phyloP scores from a whole-genome alignment of 75 land plant species.

The Cunninghamia lanceolata region DNA sequence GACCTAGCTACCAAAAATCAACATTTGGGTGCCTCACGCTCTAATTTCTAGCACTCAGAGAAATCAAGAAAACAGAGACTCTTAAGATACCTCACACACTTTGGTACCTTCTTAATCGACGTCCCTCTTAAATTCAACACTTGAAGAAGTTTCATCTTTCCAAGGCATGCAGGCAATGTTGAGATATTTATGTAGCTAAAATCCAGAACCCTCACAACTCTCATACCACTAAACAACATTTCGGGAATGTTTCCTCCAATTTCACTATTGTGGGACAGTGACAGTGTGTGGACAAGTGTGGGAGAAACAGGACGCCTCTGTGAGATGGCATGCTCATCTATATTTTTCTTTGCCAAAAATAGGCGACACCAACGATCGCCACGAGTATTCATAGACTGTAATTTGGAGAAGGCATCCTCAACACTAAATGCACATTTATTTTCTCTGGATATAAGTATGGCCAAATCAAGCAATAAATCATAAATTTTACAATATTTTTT shows the following conservation, averaged over 20 bases:
- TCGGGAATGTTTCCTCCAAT: not conserved
- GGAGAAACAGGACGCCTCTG: not conserved
- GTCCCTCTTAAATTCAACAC: not conserved
- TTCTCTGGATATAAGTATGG: not conserved
- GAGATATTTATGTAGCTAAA: not conserved
- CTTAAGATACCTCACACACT: not conserved
- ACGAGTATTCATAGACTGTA: not conserved
- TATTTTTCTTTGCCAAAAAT: no score
- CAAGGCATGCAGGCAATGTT: not conserved
- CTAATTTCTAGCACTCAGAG: not conserved
- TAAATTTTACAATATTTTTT: not conserved
- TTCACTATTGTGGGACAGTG: not conserved
- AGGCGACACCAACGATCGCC: not conserved
- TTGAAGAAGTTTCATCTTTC: not conserved
- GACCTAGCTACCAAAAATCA: no score
- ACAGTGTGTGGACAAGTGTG: not conserved
- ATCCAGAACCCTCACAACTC: not conserved
- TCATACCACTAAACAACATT: no score
- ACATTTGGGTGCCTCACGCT: not conserved
- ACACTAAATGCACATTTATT: not conserved
- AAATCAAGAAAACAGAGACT: not conserved
- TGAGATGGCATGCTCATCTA: no score
- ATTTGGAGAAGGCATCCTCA: not conserved
- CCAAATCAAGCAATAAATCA: not conserved
- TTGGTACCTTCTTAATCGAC: not conserved